Base-by-base conservation (phyloP, 73 alveolate genomes). In the Tetrahymena thermophila region DNA sequence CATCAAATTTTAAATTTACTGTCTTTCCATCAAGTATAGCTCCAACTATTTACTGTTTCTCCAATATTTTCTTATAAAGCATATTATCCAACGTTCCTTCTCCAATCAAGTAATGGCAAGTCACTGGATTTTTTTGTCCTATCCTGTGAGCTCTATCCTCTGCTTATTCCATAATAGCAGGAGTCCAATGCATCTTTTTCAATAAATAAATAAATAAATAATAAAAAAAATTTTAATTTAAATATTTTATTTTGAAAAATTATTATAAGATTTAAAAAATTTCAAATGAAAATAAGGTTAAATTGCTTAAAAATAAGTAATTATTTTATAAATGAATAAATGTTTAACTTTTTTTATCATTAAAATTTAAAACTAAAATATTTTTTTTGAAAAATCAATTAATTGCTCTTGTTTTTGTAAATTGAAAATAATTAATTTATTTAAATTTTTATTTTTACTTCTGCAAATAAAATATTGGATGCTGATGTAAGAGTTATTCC, bases 401-500 rank as follows among this genome's bases (percentile, higher is more conserved):
- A n/a, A n/a, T n/a, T n/a, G n/a, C n/a, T n/a, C n/a, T n/a, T n/a
- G n/a, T 95, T 42, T 42, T 42, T 42, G 6, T 42, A 42, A 42
- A 11, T 44, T 37, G 7, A 37, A 44, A 44, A 44, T 17, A 2
- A 11, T 14, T 44, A 44, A 7, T 14, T 19, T 0, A 28, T 2
- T 50, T 5, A 15, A 50, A 50, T 10, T 19, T 71, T 71, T 71
- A 1, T n/a, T 19, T 28, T 71, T 71, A 71, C 89, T 97, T 99
- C 99, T 15, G 99, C 99, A 93, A 99, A 98, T n/a, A 98, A 98
- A 34, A 99, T 99, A 25, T 99, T 98, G 4, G 99, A 97, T 21
- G 99, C 99, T 38, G 99, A 98, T 21, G 99, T 98, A 93, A 99
- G 96, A 28, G 99, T 98, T 56, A 99, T 96, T n/a, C 99, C 99